Evolutionary conservation across 371 early-diverging fungal genomes (phyloP).

Genomic region (Smittium culicis): DNA sequence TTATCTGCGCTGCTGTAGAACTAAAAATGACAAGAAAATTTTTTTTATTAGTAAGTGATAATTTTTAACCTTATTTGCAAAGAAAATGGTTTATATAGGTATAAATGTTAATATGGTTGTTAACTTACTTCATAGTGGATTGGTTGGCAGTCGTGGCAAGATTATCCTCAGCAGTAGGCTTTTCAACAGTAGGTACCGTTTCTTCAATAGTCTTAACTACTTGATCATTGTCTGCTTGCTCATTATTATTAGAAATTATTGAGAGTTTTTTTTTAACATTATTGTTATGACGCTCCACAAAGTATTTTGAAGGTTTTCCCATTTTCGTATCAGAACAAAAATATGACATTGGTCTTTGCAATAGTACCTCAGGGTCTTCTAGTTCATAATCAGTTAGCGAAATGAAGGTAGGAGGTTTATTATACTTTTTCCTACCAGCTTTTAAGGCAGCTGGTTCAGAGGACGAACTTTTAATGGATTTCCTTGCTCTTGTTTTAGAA

Average conservation of each 20-base stretch:
- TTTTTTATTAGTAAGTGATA: background rate
- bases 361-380: constrained; percentile 17
- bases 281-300: constrained; percentile 23
- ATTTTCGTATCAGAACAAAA: constrained; percentile 25
- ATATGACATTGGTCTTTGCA: constrained; percentile 20
- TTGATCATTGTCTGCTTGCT: no score
- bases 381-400: constrained; percentile 8
- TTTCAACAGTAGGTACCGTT: background rate
- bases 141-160: background rate
- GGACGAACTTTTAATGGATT: no score
- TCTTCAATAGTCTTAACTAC: no score
- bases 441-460: no score
- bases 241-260: no score
- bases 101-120: no score
- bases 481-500: no score
- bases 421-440: no score
- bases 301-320: constrained; percentile 20
- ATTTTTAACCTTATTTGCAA: background rate
- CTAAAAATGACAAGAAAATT: no score
- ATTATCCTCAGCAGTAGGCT: constrained; percentile 6
- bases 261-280: constrained; percentile 18
- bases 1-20: constrained; percentile 21
- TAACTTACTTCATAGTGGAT: background rate
- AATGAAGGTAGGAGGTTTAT: no score
- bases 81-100: background rate